These are phyloP conservation scores for Combretum micranthum DNA, from an alignment of 345 rosid genomes.

Conservation along the genomic window DNA sequence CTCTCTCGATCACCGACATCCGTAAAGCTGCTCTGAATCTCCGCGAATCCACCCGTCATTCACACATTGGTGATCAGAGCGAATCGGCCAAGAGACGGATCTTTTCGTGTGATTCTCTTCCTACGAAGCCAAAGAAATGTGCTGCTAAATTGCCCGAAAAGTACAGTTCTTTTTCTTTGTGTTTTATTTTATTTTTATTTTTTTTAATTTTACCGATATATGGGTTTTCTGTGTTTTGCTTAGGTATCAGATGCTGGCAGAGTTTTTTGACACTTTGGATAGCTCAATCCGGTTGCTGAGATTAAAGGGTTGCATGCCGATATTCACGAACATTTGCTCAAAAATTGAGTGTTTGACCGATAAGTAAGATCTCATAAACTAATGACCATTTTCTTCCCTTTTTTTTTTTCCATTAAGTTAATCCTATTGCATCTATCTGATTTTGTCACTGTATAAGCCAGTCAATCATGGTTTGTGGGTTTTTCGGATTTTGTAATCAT, in stretches of 20 bases:
- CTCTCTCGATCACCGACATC: constrained; percentile 54
- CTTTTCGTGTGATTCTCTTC: constrained; percentile 18
- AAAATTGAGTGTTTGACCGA: constrained; percentile 61
- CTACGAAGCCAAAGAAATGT: constrained; percentile 8
- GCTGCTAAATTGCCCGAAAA: constrained; percentile 30
- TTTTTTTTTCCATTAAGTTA: too few species aligned
- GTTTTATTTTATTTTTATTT: not conserved
- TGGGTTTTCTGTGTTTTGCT: not conserved
- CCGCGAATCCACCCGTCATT: constrained; percentile 13
- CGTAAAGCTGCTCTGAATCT: constrained; percentile 44
- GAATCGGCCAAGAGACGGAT: constrained; percentile 38
- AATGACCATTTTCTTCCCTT: too few species aligned
- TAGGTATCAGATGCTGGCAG: constrained; percentile 53
- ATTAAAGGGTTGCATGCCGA: constrained; percentile 47
- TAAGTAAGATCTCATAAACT: constrained; percentile 31
- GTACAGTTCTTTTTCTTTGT: constrained; percentile 16
- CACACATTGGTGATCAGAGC: not conserved
- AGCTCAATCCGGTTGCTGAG: constrained; percentile 41
- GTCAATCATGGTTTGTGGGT: too few species aligned
- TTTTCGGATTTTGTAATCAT: too few species aligned
- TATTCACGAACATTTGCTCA: constrained; percentile 42
- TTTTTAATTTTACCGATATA: not conserved
- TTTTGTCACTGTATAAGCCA: too few species aligned
- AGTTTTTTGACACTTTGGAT: constrained; percentile 64
- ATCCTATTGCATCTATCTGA: too few species aligned